A percentile compares a stretch with the other conserved stretches of the same genome.
Evolutionary conservation across 345 rosid genomes (phyloP).

Genomic region (Eucalyptus sp.): DNA sequence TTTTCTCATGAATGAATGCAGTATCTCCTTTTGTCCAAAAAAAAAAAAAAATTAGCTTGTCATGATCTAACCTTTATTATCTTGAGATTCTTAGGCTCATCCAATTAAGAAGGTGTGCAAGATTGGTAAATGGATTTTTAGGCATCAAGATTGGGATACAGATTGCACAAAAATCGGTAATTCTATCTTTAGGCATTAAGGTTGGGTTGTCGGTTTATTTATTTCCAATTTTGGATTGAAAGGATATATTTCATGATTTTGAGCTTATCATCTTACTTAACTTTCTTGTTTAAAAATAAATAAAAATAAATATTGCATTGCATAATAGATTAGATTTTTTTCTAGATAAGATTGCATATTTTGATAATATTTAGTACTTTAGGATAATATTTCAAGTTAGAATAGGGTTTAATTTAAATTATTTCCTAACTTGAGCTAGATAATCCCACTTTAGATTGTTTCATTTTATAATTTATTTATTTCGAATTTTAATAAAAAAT

Average conservation of each 20-base stretch:
- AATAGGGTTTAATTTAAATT: background rate
- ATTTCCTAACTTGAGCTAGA: background rate
- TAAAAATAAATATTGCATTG: background rate
- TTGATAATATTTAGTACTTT: background rate
- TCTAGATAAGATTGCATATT: background rate
- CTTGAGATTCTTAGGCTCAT: background rate
- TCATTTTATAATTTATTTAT: background rate
- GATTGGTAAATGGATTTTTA: background rate
- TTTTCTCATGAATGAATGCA: too few relatives aligned
- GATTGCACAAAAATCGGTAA: background rate
- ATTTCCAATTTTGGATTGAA: background rate
- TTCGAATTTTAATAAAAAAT: too few relatives aligned
- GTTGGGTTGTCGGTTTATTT: too few relatives aligned
- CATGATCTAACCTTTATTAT: background rate
- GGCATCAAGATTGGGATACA: background rate
- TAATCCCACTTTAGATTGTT: background rate
- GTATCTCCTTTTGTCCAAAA: too few relatives aligned
- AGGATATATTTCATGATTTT: too few relatives aligned
- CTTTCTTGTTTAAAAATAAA: background rate
- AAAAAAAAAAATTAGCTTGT: background rate
- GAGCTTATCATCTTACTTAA: background rate
- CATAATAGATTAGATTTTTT: background rate
- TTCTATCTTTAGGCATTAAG: background rate
- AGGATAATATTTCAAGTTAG: background rate
- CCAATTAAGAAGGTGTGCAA: background rate